A percentile compares a stretch with the other conserved stretches of the same genome.
Evolutionary conservation across 768 basidiomycete genomes (phyloP).

Genomic region (Rhizopogon rudus): DNA sequence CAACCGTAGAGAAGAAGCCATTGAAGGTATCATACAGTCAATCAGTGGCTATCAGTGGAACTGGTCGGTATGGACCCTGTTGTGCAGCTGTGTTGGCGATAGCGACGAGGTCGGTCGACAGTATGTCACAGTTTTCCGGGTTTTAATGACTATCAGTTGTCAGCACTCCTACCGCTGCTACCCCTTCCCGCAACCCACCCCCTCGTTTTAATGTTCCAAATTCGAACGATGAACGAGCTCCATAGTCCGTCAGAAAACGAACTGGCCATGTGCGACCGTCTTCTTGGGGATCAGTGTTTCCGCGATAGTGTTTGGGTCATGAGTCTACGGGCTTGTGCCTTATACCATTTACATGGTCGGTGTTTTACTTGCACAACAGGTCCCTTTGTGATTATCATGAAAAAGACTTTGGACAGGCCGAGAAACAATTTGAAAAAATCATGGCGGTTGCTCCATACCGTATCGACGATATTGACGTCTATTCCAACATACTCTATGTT

Average conservation of each 20-base stretch:
- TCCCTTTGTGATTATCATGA: constrained; percentile 1
- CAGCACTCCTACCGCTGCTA: constrained; percentile 38
- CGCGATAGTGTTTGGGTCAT: constrained; percentile 82
- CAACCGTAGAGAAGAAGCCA: constrained; percentile 78
- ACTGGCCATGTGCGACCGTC: constrained; percentile 71
- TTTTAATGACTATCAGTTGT: constrained; percentile 28
- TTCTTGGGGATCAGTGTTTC: constrained; percentile 69
- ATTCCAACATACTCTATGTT: constrained; percentile 96
- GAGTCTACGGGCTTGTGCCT: constrained; percentile 78
- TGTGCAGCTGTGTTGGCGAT: constrained; percentile 76
- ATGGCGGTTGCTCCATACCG: constrained; percentile 78
- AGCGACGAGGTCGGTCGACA: constrained; percentile 68
- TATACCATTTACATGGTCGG: constrained; percentile 89
- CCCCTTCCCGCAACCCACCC: constrained; percentile 49
- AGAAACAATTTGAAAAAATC: constrained; percentile 80
- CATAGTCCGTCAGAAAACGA: constrained; percentile 88
- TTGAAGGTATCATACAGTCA: constrained; percentile 73
- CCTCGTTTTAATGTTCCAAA: constrained; percentile 70
- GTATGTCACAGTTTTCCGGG: not conserved
- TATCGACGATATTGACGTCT: constrained; percentile 93
- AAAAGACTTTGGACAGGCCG: constrained; percentile 84
- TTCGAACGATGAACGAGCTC: constrained; percentile 85
- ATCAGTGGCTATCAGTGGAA: constrained; percentile 84
- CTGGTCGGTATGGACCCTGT: constrained; percentile 87
- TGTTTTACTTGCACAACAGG: not conserved